phyloP scores from a whole-genome alignment of 805 yeast genomes.

The Huiozyma sinensis region DNA sequence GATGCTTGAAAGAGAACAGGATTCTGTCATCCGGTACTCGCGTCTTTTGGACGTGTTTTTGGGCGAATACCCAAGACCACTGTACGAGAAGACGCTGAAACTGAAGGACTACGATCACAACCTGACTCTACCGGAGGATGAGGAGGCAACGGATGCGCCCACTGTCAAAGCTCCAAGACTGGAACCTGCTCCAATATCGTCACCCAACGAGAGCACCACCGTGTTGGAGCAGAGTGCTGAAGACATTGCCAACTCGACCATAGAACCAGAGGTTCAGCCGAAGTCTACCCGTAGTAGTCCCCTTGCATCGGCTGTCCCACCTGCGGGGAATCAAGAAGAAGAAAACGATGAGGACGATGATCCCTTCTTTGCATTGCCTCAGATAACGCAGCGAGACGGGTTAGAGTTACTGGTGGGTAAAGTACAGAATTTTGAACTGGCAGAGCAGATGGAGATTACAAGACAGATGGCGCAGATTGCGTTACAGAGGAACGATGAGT shows the following conservation, averaged over 20 bases:
- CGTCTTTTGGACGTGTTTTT: conserved; percentile 66
- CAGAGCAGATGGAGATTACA: conserved; percentile 54
- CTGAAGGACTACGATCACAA: conserved; percentile 65
- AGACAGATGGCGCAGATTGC: conserved; percentile 69
- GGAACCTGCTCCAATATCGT: not conserved
- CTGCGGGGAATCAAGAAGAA: not conserved
- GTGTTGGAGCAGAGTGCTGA: not conserved
- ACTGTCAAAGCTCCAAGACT: not conserved
- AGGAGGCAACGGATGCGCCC: conserved; percentile 7
- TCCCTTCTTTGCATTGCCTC: conserved; percentile 60
- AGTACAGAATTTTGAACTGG: conserved; percentile 9
- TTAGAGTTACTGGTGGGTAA: conserved; percentile 2
- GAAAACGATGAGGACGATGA: conserved; percentile 30
- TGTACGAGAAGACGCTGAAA: conserved; percentile 52
- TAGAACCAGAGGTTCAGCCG: conserved; percentile 3
- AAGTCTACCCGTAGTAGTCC: too few species aligned
- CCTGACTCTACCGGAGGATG: conserved; percentile 26
- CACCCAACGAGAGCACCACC: not conserved
- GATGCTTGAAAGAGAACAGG: conserved; percentile 72
- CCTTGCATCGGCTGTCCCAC: not conserved
- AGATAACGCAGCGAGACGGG: conserved; percentile 10
- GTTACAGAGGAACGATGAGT: conserved; percentile 77
- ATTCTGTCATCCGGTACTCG: conserved; percentile 58
- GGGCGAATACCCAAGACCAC: conserved; percentile 73
- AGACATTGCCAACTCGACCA: conserved; percentile 8